Conservation (phyloP, 306 rosid species). For the Pachyrhizus erosus region DNA sequence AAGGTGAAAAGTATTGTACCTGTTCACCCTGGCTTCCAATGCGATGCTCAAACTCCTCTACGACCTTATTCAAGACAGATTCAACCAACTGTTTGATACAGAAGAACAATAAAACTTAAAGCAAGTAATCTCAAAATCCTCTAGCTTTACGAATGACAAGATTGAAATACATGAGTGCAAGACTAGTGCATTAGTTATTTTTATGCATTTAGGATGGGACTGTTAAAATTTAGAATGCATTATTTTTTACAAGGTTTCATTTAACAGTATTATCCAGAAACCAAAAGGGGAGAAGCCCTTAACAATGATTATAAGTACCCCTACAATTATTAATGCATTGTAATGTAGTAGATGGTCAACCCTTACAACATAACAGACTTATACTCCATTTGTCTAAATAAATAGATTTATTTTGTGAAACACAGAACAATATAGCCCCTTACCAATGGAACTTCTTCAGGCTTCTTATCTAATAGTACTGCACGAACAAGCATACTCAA, state of each 20-base stretch:
- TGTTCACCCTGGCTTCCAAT: conserved; percentile 64
- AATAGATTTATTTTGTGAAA: conserved; percentile 20
- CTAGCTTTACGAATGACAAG: conserved; percentile 22
- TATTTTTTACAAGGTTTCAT: not conserved
- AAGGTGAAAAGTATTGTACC: conserved; percentile 53
- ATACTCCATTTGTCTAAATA: not conserved
- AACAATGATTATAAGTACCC: not conserved
- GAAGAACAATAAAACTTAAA: conserved; percentile 41
- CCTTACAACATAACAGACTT: not conserved
- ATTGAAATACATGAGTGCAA: conserved; percentile 25
- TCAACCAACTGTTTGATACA: conserved; percentile 78
- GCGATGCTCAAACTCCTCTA: conserved; percentile 89
- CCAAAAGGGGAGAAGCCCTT: not conserved
- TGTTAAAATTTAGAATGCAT: conserved; percentile 35
- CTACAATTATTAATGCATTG: not conserved
- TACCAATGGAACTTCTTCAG: conserved; percentile 93
- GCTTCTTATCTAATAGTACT: conserved; percentile 77
- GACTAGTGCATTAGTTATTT: conserved; percentile 30
- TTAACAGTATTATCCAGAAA: not conserved
- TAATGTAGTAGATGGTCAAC: conserved; percentile 12
- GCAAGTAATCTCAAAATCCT: conserved; percentile 33
- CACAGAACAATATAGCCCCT: conserved; percentile 31
- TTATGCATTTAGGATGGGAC: not conserved
- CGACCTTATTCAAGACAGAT: conserved; percentile 83
- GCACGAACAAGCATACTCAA: conserved; percentile 80